Evolutionary conservation across 1,284 basidiomycete species (phyloP).

Genomic region (Thecaphora thlaspeos): DNA sequence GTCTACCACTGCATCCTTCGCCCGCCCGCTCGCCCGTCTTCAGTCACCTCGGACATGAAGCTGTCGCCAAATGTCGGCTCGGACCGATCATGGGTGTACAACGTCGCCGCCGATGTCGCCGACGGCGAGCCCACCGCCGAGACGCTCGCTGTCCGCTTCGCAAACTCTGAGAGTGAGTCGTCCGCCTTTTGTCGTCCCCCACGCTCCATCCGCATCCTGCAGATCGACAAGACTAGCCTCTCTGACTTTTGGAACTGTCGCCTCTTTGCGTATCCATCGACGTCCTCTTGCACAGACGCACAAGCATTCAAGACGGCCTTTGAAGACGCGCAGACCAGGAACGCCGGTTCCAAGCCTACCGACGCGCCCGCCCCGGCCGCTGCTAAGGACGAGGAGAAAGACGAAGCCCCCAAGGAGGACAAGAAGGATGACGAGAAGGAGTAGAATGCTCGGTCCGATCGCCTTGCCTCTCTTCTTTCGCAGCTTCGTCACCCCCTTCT

Average conservation of each 20-base stretch:
- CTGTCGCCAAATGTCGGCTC: constrained; percentile 98
- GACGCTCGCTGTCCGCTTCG: constrained; percentile 96
- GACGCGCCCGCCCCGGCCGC: constrained; percentile 17
- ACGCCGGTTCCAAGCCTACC: constrained; percentile 26
- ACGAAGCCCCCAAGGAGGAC: constrained; percentile 13
- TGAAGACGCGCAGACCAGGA: constrained; percentile 47
- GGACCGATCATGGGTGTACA: constrained; percentile 95
- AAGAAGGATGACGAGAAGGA: constrained; percentile 27
- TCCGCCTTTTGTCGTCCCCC: no score
- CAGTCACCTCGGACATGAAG: constrained; percentile 86
- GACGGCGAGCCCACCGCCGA: constrained; percentile 77
- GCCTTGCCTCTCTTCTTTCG: no score
- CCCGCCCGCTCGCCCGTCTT: background rate
- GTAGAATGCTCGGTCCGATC: constrained; percentile 10
- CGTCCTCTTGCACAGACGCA: constrained; percentile 32
- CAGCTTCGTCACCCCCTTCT: no score
- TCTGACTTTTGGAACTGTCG: constrained; percentile 2
- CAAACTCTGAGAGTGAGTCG: constrained; percentile 86
- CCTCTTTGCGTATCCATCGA: background rate
- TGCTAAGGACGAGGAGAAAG: constrained; percentile 13
- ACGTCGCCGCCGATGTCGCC: constrained; percentile 91
- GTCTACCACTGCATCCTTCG: no score
- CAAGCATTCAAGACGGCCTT: constrained; percentile 56
- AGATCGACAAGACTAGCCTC: background rate
- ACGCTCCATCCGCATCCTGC: background rate